These are phyloP conservation scores for Prosopis cineraria DNA, from an alignment of 306 rosid species.

Conservation along the genomic window DNA sequence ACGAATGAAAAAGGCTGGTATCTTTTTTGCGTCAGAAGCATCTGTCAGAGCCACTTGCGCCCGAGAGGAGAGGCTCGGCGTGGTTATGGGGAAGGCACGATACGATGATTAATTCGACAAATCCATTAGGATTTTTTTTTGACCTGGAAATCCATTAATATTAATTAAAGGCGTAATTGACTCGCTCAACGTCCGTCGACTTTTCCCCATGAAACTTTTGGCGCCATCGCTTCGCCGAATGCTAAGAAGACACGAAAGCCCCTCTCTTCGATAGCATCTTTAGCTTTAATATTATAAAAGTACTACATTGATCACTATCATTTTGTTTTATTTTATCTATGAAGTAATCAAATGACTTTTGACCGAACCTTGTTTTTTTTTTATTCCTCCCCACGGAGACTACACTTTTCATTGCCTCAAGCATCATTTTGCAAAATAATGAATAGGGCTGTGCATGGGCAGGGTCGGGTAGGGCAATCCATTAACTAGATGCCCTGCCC, in stretches of 20 bases:
- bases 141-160: too few relatives aligned
- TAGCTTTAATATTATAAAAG: not conserved
- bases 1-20: not conserved
- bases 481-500: too few relatives aligned
- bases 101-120: conserved; percentile 23
- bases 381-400: not conserved
- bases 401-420: not conserved
- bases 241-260: not conserved
- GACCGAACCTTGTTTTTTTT: not conserved
- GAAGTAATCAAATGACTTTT: conserved; percentile 15
- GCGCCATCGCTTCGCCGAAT: not conserved
- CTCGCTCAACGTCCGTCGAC: not conserved
- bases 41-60: conserved; percentile 12
- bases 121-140: too few relatives aligned
- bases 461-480: too few relatives aligned
- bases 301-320: not conserved
- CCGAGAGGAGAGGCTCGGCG: too few relatives aligned
- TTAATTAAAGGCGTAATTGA: conserved; percentile 1
- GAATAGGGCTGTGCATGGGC: too few relatives aligned
- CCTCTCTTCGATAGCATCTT: not conserved
- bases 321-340: not conserved
- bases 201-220: not conserved
- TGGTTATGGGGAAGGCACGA: not conserved
- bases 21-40: conserved; percentile 25
- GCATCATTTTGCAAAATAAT: too few relatives aligned